phyloP scores from a whole-genome alignment of 148 eudicot genomes.

The Camellia granthamiana region DNA sequence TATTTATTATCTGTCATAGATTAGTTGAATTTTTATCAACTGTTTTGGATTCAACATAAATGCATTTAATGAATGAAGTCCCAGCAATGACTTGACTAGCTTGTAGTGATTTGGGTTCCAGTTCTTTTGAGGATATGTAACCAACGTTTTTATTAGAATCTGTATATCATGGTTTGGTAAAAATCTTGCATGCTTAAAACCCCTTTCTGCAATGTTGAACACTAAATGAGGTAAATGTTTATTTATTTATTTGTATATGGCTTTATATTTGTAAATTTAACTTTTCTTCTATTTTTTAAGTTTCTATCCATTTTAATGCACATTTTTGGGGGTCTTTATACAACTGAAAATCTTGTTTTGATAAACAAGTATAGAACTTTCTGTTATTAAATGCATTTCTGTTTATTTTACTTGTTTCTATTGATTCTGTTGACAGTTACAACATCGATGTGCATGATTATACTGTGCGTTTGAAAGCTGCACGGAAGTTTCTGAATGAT shows the following conservation, averaged over 20 bases:
- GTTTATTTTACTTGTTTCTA: conserved; percentile 9
- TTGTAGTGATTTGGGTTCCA: not conserved
- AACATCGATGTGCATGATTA: conserved; percentile 92
- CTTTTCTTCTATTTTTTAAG: not conserved
- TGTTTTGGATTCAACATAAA: not conserved
- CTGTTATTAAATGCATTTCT: not conserved
- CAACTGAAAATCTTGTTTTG: not conserved
- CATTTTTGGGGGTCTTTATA: not conserved
- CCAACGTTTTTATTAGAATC: not conserved
- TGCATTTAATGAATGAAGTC: not conserved
- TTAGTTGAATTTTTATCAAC: not conserved
- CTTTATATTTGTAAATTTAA: not conserved
- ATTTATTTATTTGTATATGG: not conserved
- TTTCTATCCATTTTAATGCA: not conserved
- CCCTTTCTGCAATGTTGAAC: not conserved
- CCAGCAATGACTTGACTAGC: not conserved
- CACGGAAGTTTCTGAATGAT: conserved; percentile 74
- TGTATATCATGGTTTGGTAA: not conserved
- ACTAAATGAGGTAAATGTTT: not conserved
- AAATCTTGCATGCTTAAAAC: not conserved
- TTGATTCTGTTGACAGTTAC: conserved; percentile 46
- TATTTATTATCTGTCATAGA: not conserved
- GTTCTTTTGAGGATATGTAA: not conserved
- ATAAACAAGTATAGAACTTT: not conserved
- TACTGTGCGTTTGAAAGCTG: conserved; percentile 83